Conservation (phyloP, 2,329 filamentous ascomycete genomes). For the Monosporascus sp. region DNA sequence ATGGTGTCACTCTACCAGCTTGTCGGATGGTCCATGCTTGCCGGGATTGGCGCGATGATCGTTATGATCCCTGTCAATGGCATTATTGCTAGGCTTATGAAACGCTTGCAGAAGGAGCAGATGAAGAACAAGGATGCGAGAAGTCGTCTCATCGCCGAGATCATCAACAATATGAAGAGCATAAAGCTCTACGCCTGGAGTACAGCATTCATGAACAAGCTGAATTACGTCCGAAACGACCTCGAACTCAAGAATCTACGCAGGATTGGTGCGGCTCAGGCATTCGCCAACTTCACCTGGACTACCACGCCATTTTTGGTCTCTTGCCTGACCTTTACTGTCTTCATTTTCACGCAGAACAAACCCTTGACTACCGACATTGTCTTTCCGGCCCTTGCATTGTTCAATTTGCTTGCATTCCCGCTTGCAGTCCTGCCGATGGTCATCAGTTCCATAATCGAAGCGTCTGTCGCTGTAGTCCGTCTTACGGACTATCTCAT, state of each 20-base stretch:
- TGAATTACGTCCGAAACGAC: conserved; percentile 94
- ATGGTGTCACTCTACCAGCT: conserved; percentile 94
- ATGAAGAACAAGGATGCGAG: conserved; percentile 99
- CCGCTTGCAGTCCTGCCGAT: conserved; percentile 91
- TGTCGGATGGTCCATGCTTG: conserved; percentile 93
- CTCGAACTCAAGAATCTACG: conserved; percentile 90
- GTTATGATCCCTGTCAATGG: conserved; percentile 97
- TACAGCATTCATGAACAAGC: conserved; percentile 92
- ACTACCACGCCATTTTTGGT: conserved; percentile 95
- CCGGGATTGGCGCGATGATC: conserved; percentile 91
- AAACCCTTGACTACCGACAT: conserved; percentile 85
- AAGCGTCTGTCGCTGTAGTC: conserved; percentile 86
- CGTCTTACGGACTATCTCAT: conserved; percentile 80
- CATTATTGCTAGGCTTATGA: conserved; percentile 87
- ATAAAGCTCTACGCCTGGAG: conserved; percentile 99
- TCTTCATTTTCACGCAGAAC: conserved; percentile 83
- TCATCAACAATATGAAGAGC: conserved; percentile 99
- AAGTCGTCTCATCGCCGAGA: conserved; percentile 91
- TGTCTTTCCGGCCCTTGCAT: conserved; percentile 81
- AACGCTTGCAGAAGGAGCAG: conserved; percentile 87
- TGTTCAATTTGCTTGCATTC: conserved; percentile 96
- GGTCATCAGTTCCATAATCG: conserved; percentile 95
- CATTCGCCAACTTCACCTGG: conserved; percentile 97
- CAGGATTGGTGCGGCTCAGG: conserved; percentile 91
- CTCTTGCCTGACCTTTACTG: conserved; percentile 91